A percentile compares a stretch with the other conserved stretches of the same genome.
phyloP scores from a whole-genome alignment of 345 rosid species.

The Draba incana region DNA sequence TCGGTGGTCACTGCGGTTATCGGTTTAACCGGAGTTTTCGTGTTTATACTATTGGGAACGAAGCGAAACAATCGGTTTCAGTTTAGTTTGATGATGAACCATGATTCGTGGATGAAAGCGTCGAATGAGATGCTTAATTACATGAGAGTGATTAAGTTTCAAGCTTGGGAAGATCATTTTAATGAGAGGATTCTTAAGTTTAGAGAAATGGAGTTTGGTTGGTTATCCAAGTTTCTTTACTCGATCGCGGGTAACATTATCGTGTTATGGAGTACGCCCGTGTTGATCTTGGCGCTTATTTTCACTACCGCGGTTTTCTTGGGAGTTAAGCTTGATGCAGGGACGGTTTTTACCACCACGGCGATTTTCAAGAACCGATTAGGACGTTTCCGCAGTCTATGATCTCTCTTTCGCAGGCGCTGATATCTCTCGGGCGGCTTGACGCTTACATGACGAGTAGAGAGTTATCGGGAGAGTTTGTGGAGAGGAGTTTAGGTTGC shows the following conservation, averaged over 20 bases:
- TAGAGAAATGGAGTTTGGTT: constrained; percentile 72
- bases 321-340: constrained; percentile 82
- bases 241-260: constrained; percentile 69
- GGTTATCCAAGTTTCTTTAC: constrained; percentile 87
- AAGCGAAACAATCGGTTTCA: constrained; percentile 72
- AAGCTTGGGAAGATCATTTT: constrained; percentile 95
- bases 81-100: constrained; percentile 66
- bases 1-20: constrained; percentile 58
- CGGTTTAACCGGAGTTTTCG: constrained; percentile 54
- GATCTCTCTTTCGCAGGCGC: constrained; percentile 93
- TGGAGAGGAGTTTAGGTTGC: constrained; percentile 65
- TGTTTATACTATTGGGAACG: constrained; percentile 61
- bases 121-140: constrained; percentile 91
- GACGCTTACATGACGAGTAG: constrained; percentile 77
- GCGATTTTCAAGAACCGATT: constrained; percentile 86
- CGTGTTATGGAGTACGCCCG: constrained; percentile 85
- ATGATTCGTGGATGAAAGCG: constrained; percentile 91
- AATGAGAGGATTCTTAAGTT: constrained; percentile 70
- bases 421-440: constrained; percentile 82
- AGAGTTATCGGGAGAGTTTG: constrained; percentile 60
- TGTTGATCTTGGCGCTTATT: constrained; percentile 71
- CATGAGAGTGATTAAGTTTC: constrained; percentile 96
- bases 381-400: constrained; percentile 88
- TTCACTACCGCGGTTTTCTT: constrained; percentile 68
- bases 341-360: constrained; percentile 84